Evolutionary conservation across 768 basidiomycete species (phyloP).

Genomic region (Boletus vinaceobasis): DNA sequence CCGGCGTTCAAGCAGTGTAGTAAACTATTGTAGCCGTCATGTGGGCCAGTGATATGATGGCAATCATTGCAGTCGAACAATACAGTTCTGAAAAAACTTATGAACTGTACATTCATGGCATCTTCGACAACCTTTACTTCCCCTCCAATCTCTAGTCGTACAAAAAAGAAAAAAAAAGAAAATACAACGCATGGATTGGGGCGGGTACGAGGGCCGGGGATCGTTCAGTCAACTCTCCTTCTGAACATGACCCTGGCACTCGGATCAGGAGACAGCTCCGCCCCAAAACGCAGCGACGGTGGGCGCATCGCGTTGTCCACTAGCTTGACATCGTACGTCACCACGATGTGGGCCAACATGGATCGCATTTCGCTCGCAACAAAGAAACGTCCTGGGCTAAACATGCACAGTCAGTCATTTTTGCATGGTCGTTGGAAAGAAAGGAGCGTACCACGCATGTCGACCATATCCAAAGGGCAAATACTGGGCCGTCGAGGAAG

Average conservation of each 20-base stretch:
- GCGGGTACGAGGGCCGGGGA: neutral
- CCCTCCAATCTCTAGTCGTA: too few relatives aligned
- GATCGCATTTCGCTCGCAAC: constrained; percentile 5
- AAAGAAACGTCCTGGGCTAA: constrained; percentile 19
- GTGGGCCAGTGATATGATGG: too few relatives aligned
- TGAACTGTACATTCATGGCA: too few relatives aligned
- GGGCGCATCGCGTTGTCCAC: neutral
- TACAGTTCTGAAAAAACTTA: too few relatives aligned
- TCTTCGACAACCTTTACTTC: too few relatives aligned
- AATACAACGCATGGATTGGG: neutral
- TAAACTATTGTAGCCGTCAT: too few relatives aligned
- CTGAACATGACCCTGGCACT: neutral
- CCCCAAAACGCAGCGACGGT: neutral
- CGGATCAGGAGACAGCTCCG: neutral
- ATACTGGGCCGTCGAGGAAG: constrained; percentile 31
- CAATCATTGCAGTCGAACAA: too few relatives aligned
- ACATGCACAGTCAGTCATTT: too few relatives aligned
- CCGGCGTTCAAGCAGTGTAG: too few relatives aligned
- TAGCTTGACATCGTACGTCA: constrained; percentile 8
- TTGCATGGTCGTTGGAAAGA: neutral
- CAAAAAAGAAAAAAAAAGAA: too few relatives aligned
- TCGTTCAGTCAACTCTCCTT: neutral
- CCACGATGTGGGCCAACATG: constrained; percentile 12
- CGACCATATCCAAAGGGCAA: constrained; percentile 27
- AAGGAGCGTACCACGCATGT: neutral